phyloP scores from a whole-genome alignment of 148 eudicot genomes.

The Fagopyrum homotropicum region DNA sequence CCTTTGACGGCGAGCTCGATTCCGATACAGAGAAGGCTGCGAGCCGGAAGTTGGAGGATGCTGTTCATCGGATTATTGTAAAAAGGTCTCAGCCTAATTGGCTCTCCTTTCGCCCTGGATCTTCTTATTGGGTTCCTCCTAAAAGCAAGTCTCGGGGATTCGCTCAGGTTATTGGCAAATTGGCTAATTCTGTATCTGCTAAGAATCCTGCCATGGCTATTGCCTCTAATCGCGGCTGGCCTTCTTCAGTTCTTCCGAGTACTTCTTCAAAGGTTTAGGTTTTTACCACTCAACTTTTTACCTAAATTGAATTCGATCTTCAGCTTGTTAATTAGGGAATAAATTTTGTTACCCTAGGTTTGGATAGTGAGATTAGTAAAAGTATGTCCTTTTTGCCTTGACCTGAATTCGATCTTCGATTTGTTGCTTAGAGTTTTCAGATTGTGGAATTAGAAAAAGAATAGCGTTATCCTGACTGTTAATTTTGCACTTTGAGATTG shows the following conservation, averaged over 20 bases:
- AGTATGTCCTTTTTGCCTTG: background rate
- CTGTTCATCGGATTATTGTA: conserved; percentile 47
- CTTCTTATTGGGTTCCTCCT: conserved; percentile 87
- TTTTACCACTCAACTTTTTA: background rate
- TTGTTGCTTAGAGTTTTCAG: background rate
- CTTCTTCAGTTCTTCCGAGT: conserved; percentile 53
- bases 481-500: background rate
- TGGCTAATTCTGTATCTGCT: conserved; percentile 24
- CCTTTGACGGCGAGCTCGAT: conserved; percentile 8
- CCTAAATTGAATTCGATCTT: background rate
- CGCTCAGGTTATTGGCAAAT: conserved; percentile 32
- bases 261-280: conserved; percentile 30
- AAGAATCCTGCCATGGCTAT: conserved; percentile 30
- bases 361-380: background rate
- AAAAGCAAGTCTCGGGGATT: conserved; percentile 36
- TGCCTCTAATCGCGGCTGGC: conserved; percentile 50
- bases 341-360: background rate
- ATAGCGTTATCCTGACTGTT: too few relatives aligned
- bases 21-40: conserved; percentile 32
- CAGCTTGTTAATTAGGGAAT: background rate
- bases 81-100: conserved; percentile 62
- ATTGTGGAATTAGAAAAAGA: too few relatives aligned
- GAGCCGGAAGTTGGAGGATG: conserved; percentile 56
- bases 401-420: background rate
- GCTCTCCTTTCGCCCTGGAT: conserved; percentile 63